Conservation (phyloP, 2,329 filamentous ascomycete genomes). For the Fusarium sp. region DNA sequence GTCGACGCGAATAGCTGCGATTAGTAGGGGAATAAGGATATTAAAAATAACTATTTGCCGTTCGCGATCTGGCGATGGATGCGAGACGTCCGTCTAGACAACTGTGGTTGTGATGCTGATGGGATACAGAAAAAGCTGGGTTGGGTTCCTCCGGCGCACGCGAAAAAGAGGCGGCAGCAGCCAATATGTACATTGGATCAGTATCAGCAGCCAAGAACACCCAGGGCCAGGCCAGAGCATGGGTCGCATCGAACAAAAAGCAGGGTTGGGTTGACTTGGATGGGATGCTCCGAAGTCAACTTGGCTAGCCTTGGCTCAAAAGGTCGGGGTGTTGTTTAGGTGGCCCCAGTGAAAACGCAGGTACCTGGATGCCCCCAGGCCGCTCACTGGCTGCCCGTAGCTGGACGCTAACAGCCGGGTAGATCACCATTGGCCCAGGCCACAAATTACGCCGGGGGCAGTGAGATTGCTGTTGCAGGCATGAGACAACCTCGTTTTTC, state of each 20-base stretch:
- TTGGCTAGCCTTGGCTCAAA: constrained; percentile 22
- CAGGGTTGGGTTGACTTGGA: constrained; percentile 30
- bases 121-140: constrained; percentile 30
- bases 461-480: constrained; percentile 45
- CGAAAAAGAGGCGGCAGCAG: constrained; percentile 33
- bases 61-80: background rate
- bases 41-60: background rate
- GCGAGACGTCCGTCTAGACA: constrained; percentile 5
- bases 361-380: constrained; percentile 26
- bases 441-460: constrained; percentile 42
- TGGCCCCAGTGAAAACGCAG: constrained; percentile 34
- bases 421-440: constrained; percentile 35
- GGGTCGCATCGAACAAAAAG: constrained; percentile 14
- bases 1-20: background rate
- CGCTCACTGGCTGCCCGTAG: constrained; percentile 37
- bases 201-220: constrained; percentile 35
- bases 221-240: constrained; percentile 14
- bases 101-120: constrained; percentile 15
- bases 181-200: constrained; percentile 38
- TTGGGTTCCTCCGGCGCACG: constrained; percentile 10
- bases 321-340: constrained; percentile 21
- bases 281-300: constrained; percentile 20
- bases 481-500: constrained; percentile 40
- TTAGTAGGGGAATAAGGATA: background rate
- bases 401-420: constrained; percentile 20